These are phyloP conservation scores for Fabrea salina DNA, from an alignment of 169 alveolate genomes.

Conservation along the genomic window DNA sequence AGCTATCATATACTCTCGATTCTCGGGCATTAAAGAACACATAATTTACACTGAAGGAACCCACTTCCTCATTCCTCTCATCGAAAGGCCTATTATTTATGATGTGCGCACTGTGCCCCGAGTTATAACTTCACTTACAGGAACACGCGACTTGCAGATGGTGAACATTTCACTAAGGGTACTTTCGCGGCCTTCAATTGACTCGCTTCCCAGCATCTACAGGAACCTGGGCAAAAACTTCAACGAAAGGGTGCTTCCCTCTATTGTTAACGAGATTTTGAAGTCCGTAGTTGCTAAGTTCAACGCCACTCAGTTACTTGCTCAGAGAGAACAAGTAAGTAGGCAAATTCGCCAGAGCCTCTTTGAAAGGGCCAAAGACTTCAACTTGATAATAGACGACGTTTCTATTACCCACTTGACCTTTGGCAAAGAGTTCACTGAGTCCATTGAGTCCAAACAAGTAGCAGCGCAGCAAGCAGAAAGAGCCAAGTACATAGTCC, in stretches of 20 bases:
- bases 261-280: conserved; percentile 96
- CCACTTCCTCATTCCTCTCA: conserved; percentile 93
- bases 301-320: conserved; percentile 93
- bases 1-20: conserved; percentile 88
- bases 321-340: conserved; percentile 95
- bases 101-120: conserved; percentile 94
- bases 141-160: conserved; percentile 93
- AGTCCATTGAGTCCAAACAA: conserved; percentile 97
- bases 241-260: conserved; percentile 96
- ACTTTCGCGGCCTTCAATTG: conserved; percentile 88
- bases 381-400: conserved; percentile 94
- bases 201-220: conserved; percentile 90
- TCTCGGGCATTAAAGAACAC: conserved; percentile 28
- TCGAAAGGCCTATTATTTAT: conserved; percentile 93
- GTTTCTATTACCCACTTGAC: conserved; percentile 96
- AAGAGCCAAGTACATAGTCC: conserved; percentile 93
- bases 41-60: conserved; percentile 94
- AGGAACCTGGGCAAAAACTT: conserved; percentile 95
- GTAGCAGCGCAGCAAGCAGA: conserved; percentile 98
- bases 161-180: conserved; percentile 94
- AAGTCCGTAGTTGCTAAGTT: conserved; percentile 96
- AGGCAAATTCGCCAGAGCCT: conserved; percentile 89
- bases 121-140: conserved; percentile 91
- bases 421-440: conserved; percentile 95
- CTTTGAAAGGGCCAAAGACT: conserved; percentile 91